Evolutionary conservation across 805 yeast species (phyloP).

Genomic region (Cephaloascus fragrans): DNA sequence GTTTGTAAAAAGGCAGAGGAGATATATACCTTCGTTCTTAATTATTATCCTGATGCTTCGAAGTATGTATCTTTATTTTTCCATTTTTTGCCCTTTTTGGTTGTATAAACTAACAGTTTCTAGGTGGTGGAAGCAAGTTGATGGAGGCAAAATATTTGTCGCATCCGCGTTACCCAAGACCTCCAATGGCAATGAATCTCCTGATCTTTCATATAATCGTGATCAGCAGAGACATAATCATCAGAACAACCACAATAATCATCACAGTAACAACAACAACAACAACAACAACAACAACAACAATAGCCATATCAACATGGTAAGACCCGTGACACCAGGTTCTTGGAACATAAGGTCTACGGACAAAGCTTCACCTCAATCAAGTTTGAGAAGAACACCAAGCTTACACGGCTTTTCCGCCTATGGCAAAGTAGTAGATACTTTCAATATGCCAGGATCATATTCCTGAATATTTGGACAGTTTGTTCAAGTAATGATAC

Average conservation of each 20-base stretch:
- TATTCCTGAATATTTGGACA: neutral
- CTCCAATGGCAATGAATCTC: slow-evolving; percentile 1
- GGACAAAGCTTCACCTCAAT: neutral
- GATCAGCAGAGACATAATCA: neutral
- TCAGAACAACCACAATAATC: neutral
- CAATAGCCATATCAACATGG: slow-evolving; percentile 3
- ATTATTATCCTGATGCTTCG: slow-evolving; percentile 7
- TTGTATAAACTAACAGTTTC: neutral
- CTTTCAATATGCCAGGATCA: neutral
- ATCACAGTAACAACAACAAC: neutral
- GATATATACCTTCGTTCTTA: slow-evolving; percentile 10
- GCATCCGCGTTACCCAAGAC: slow-evolving; percentile 2
- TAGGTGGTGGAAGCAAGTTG: slow-evolving; percentile 8
- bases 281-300: slow-evolving; percentile 3
- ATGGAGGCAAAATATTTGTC: slow-evolving; percentile 6
- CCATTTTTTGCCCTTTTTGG: neutral
- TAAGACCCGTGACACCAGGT: slow-evolving; percentile 9
- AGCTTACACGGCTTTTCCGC: neutral
- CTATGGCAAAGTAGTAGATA: neutral
- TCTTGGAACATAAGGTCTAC: slow-evolving; percentile 5
- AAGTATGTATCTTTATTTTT: slow-evolving; percentile 1
- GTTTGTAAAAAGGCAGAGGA: slow-evolving; percentile 14
- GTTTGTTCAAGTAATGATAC: neutral
- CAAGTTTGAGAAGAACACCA: neutral
- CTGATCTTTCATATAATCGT: neutral